Evolutionary conservation across 331 rosid genomes (phyloP).

Genomic region (Cydonia oblonga): DNA sequence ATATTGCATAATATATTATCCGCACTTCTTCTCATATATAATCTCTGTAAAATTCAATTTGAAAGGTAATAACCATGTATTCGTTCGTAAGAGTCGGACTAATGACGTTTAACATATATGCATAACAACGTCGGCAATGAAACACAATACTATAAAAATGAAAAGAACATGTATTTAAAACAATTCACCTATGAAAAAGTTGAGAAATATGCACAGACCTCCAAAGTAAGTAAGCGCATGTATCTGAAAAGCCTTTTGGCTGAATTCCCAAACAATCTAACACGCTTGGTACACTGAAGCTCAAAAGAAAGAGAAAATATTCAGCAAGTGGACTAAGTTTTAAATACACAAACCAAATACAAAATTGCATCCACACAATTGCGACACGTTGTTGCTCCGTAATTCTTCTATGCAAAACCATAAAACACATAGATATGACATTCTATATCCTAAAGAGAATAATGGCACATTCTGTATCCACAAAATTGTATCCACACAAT

Average conservation of each 20-base stretch:
- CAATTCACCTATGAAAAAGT: background rate
- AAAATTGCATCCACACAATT: background rate
- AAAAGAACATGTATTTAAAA: too few relatives aligned
- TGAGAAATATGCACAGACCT: slow-evolving; percentile 26
- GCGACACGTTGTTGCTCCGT: background rate
- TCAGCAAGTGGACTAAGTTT: background rate
- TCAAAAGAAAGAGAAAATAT: background rate
- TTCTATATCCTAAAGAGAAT: background rate
- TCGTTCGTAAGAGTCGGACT: too few relatives aligned
- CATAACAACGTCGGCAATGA: background rate
- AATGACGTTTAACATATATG: too few relatives aligned
- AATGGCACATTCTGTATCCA: too few relatives aligned
- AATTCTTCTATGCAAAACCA: background rate
- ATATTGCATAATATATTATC: too few relatives aligned
- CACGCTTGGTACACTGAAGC: slow-evolving; percentile 27
- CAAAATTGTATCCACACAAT: too few relatives aligned
- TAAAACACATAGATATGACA: background rate
- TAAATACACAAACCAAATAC: background rate
- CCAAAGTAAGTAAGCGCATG: slow-evolving; percentile 40
- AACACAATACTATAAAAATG: background rate
- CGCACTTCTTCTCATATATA: too few relatives aligned
- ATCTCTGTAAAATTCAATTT: too few relatives aligned
- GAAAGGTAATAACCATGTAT: too few relatives aligned
- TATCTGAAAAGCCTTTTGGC: slow-evolving; percentile 32
- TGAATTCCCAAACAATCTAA: slow-evolving; percentile 26